Evolutionary conservation across 108 stramenopile genomes (phyloP).

Genomic region (Nitzschia sp.): DNA sequence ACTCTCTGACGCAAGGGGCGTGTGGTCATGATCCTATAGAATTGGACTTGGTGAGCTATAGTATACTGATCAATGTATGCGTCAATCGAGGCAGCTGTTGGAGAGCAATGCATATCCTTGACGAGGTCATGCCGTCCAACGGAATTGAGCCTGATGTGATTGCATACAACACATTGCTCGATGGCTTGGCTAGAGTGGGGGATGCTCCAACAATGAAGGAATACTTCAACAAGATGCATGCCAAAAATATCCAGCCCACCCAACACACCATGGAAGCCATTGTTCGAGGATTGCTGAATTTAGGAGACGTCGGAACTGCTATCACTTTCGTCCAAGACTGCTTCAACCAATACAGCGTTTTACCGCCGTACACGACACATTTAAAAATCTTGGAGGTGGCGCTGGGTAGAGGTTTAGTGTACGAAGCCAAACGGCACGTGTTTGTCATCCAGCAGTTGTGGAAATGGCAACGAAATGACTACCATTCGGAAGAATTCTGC

Average conservation of each 20-base stretch:
- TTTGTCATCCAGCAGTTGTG: constrained; percentile 84
- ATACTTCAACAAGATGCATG: constrained; percentile 56
- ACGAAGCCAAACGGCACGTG: constrained; percentile 85
- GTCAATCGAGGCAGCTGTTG: constrained; percentile 80
- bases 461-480: constrained; percentile 74
- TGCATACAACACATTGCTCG: constrained; percentile 71
- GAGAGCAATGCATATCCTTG: constrained; percentile 79
- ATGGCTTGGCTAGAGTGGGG: constrained; percentile 67
- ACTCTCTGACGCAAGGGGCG: constrained; percentile 83
- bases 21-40: constrained; percentile 83
- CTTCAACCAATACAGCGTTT: constrained; percentile 79
- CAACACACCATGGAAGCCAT: constrained; percentile 69
- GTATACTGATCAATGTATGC: constrained; percentile 75
- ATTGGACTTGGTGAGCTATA: constrained; percentile 64
- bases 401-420: constrained; percentile 58
- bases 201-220: constrained; percentile 65
- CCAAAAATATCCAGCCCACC: constrained; percentile 55
- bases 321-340: constrained; percentile 63
- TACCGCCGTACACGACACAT: constrained; percentile 86
- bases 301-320: constrained; percentile 72
- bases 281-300: constrained; percentile 71
- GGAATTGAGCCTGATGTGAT: constrained; percentile 63
- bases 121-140: constrained; percentile 67
- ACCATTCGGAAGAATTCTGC: constrained; percentile 54
- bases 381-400: constrained; percentile 84